A percentile compares a stretch with the other conserved stretches of the same genome.
Evolutionary conservation across 2,329 filamentous ascomycete genomes (phyloP).

Genomic region (Ophiobolus disseminans): DNA sequence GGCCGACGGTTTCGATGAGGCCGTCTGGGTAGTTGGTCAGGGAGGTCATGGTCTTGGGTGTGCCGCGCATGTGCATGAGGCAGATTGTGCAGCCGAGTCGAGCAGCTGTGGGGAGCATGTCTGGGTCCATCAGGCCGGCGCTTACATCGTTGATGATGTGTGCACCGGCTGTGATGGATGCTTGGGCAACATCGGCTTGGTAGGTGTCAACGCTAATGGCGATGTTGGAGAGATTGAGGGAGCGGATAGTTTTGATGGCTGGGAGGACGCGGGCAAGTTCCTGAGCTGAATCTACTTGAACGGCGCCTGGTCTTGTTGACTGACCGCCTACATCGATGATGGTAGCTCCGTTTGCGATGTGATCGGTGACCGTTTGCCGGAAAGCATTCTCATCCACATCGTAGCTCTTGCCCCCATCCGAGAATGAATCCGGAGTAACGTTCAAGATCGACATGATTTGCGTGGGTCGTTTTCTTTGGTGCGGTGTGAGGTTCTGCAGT

Average conservation of each 20-base stretch:
- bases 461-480: conserved; percentile 58
- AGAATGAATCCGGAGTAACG: conserved; percentile 95
- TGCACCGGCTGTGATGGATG: conserved; percentile 78
- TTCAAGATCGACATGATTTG: conserved; percentile 94
- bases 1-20: conserved; percentile 68
- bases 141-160: conserved; percentile 96
- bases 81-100: conserved; percentile 78
- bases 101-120: conserved; percentile 84
- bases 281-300: conserved; percentile 72
- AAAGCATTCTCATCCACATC: conserved; percentile 57
- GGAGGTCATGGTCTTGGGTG: conserved; percentile 78
- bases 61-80: conserved; percentile 94
- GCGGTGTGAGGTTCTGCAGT: conserved; percentile 34
- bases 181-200: conserved; percentile 79
- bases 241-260: conserved; percentile 75
- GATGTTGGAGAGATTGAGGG: conserved; percentile 66
- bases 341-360: conserved; percentile 74
- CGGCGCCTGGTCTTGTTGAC: conserved; percentile 81
- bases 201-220: conserved; percentile 93
- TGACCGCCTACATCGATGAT: conserved; percentile 95
- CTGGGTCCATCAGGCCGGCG: conserved; percentile 76
- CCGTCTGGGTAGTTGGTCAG: conserved; percentile 70
- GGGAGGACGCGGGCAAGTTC: conserved; percentile 82
- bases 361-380: conserved; percentile 63
- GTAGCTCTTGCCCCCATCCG: conserved; percentile 74